Percentiles rank a stretch among this genome's conserved stretches.
Conservation (phyloP, 1,284 basidiomycete species). For the Cystobasidium slooffiae region DNA sequence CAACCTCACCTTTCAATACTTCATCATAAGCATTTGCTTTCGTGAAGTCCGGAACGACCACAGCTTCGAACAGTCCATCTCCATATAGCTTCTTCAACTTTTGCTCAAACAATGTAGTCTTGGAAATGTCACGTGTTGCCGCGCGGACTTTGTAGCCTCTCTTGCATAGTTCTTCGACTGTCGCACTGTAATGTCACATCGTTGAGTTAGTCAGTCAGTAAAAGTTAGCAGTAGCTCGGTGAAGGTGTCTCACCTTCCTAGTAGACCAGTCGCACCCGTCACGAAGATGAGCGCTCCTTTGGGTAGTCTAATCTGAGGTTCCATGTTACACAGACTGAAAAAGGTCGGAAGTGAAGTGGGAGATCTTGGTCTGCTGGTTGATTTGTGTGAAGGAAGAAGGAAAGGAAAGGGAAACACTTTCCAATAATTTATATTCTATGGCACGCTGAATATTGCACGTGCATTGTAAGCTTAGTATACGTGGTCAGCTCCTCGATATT, state of each 20-base stretch:
- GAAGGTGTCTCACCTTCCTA: conserved; percentile 8
- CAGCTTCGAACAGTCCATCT: conserved; percentile 23
- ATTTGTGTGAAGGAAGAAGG: too few species aligned
- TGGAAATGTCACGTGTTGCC: not conserved
- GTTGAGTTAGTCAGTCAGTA: not conserved
- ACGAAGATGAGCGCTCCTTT: conserved; percentile 33
- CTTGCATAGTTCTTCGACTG: conserved; percentile 13
- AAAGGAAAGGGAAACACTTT: too few species aligned
- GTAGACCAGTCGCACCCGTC: conserved; percentile 36
- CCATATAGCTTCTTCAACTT: conserved; percentile 30
- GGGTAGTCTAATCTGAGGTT: not conserved
- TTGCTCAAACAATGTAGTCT: conserved; percentile 11
- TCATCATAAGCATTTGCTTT: conserved; percentile 8
- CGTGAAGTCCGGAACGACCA: conserved; percentile 15
- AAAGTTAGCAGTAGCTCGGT: not conserved
- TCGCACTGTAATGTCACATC: conserved; percentile 4
- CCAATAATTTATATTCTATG: too few species aligned
- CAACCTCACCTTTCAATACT: conserved; percentile 21
- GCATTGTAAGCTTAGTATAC: too few species aligned
- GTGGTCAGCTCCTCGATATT: too few species aligned
- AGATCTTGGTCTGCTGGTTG: too few species aligned
- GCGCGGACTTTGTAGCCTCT: conserved; percentile 32
- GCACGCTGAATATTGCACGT: too few species aligned
- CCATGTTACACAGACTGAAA: too few species aligned
- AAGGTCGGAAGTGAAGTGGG: too few species aligned